A percentile compares a stretch with the other conserved stretches of the same genome.
Conservation (phyloP, 2,329 filamentous ascomycete genomes). For the Aspergillus aculeatus region DNA sequence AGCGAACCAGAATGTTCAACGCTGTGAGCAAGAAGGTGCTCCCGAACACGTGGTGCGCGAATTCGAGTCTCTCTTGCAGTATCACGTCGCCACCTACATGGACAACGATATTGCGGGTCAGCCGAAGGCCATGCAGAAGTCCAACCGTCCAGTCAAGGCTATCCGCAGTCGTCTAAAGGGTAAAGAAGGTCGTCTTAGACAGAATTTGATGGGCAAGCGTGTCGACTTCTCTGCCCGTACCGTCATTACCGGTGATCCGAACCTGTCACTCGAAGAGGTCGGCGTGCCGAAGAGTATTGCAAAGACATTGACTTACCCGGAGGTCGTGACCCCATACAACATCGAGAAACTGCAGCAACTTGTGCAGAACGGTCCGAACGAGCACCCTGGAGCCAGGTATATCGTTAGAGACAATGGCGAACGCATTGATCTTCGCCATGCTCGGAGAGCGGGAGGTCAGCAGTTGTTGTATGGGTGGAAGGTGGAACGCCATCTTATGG, state of each 20-base stretch:
- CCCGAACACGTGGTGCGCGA: conserved; percentile 88
- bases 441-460: conserved; percentile 75
- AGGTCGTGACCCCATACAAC: conserved; percentile 97
- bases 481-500: conserved; percentile 92
- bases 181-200: conserved; percentile 95
- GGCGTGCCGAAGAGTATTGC: conserved; percentile 94
- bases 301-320: conserved; percentile 88
- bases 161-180: conserved; percentile 97
- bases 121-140: conserved; percentile 93
- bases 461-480: conserved; percentile 98
- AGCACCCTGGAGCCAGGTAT: conserved; percentile 94
- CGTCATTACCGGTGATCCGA: conserved; percentile 98
- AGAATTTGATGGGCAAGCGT: conserved; percentile 99
- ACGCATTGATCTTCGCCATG: conserved; percentile 90
- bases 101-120: conserved; percentile 98
- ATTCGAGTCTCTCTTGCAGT: conserved; percentile 89
- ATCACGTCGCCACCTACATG: conserved; percentile 99
- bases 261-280: conserved; percentile 93
- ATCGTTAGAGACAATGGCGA: conserved; percentile 92
- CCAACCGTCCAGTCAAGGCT: conserved; percentile 91
- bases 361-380: conserved; percentile 89
- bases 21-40: conserved; percentile 86
- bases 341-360: conserved; percentile 86
- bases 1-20: conserved; percentile 90
- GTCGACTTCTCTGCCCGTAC: conserved; percentile 99